Evolutionary conservation across 148 eudicot species (phyloP), one percentile per base, ranked within the genome.

Genomic region (Hydrangea macrophylla): DNA sequence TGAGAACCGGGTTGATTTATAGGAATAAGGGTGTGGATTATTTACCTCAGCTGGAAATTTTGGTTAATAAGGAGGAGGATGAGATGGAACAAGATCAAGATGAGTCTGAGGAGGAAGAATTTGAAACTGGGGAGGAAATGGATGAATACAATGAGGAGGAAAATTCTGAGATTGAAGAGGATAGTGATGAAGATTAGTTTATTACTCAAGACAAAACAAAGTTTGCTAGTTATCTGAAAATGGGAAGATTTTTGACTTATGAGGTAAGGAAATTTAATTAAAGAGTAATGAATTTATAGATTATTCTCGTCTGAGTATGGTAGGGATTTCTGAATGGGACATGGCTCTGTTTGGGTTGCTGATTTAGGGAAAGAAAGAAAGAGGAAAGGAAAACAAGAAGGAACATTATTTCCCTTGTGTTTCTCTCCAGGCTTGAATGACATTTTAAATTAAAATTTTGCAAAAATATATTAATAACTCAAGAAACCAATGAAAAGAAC

Each of bases 1-100:
- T 94, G 98, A 83, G 89, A 70, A 85, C 88, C 30, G 98, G 98
- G 45, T 79, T 94, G 69, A 72, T 88, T 72, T 81, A 85, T 83
- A 80, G 94, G 69, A 78, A 81, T 63, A 87, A 78, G 79, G 96
- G 86, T 57, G 50, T 74, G 53, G 81, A 82, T 27, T 22, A 70
- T 58, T 62, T 90, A 61, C 74, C 87, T 18, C 79, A 76, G 32
- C 73, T 86, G 39, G 95, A 86, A 2, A 71, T 68, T 40, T 64
- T 83, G 78, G 76, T 59, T 35, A 81, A 71, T 62, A 75, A 58
- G 72, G 70, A 7, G 63, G 72, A 20, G 31, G 75, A 73, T 62
- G 84, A 42, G 33, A 61, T 50, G 17, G 78, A 61, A 17, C 82
- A 73, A 62, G 85, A 80, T 39, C 82, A 73, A 62, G 85, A 80